These are phyloP conservation scores for Podaxis carcinomalis DNA, from an alignment of 768 basidiomycete species.

Conservation along the genomic window DNA sequence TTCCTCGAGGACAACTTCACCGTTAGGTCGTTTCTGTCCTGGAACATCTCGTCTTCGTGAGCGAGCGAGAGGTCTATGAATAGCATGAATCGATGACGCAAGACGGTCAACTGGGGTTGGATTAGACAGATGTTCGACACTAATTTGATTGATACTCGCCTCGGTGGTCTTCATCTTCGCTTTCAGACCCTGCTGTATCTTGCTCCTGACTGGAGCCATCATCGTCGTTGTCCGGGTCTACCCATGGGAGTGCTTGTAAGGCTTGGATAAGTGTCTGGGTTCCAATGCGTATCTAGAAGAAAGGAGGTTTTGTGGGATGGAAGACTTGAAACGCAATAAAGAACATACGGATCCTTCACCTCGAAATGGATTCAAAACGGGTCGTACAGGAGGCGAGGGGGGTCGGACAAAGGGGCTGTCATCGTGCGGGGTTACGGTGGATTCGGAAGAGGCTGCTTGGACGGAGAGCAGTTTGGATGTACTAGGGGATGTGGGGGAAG, in stretches of 20 bases:
- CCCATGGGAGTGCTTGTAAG: constrained; percentile 80
- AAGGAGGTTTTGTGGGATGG: constrained; percentile 5
- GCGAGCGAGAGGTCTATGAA: constrained; percentile 76
- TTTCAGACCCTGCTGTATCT: constrained; percentile 48
- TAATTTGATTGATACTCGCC: constrained; percentile 18
- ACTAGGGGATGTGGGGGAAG: constrained; percentile 18
- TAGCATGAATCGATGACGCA: constrained; percentile 85
- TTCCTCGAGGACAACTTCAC: constrained; percentile 26
- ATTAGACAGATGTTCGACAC: background rate
- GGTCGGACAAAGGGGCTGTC: constrained; percentile 66
- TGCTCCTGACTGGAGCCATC: constrained; percentile 42
- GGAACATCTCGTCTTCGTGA: constrained; percentile 41
- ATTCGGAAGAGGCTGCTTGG: constrained; percentile 17
- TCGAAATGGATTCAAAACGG: constrained; percentile 49
- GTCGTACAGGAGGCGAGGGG: constrained; percentile 58
- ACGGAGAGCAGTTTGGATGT: constrained; percentile 25
- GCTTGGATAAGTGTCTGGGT: constrained; percentile 90
- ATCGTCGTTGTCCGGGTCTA: constrained; percentile 66
- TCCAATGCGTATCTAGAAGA: constrained; percentile 72
- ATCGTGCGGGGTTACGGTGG: constrained; percentile 19
- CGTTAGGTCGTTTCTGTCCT: constrained; percentile 20
- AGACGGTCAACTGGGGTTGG: constrained; percentile 38
- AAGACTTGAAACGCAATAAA: constrained; percentile 11
- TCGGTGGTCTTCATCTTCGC: constrained; percentile 62
- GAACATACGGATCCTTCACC: constrained; percentile 67